These are phyloP conservation scores for Noccaea bulbosa DNA, from an alignment of 345 rosid species.

Conservation along the genomic window DNA sequence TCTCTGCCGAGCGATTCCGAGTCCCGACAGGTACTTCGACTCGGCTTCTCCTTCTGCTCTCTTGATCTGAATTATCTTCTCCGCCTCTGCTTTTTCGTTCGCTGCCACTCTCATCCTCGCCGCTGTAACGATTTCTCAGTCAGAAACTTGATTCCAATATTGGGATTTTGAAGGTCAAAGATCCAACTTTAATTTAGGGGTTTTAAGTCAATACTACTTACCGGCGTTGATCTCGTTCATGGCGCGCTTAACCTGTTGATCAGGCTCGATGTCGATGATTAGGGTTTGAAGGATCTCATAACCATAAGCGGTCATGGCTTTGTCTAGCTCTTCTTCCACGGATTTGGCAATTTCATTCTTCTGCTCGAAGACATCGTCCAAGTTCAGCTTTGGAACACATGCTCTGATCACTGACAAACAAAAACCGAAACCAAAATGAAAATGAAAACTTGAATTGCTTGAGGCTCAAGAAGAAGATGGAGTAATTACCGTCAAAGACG, in stretches of 20 bases:
- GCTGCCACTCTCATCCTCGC: conserved; percentile 64
- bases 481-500: conserved; percentile 56
- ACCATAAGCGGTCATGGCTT: conserved; percentile 65
- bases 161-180: too few species aligned
- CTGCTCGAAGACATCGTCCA: conserved; percentile 64
- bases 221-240: conserved; percentile 67
- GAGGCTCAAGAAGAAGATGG: background rate
- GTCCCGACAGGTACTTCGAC: conserved; percentile 58
- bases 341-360: conserved; percentile 63
- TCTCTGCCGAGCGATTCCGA: conserved; percentile 59
- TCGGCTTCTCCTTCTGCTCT: conserved; percentile 63
- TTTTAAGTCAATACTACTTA: background rate
- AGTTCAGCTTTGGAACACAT: conserved; percentile 56
- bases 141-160: too few species aligned
- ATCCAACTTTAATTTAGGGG: too few species aligned
- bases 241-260: conserved; percentile 58
- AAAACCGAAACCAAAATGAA: background rate
- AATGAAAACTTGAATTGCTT: too few species aligned
- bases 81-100: conserved; percentile 62
- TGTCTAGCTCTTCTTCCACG: conserved; percentile 63
- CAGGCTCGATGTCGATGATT: conserved; percentile 63
- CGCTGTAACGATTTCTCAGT: conserved; percentile 38
- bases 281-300: conserved; percentile 62
- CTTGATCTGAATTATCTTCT: conserved; percentile 62
- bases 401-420: conserved; percentile 55